phyloP scores from a whole-genome alignment of 176 grass and related monocot species.

The Rhynchospora breviuscula region DNA sequence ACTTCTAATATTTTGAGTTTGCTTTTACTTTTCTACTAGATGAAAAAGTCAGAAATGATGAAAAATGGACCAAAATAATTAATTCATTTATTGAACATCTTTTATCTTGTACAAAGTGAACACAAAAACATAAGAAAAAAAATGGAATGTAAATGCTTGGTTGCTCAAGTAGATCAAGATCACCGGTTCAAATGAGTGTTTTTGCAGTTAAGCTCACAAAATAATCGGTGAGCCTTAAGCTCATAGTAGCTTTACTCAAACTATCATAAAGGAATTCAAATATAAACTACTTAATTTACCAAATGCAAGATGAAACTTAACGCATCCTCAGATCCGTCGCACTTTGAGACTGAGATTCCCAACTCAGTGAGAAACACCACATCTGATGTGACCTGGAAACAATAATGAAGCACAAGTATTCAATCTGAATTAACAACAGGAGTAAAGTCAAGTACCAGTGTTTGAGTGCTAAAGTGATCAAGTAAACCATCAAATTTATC shows the following conservation, averaged over 20 bases:
- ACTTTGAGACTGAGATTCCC: constrained; percentile 32
- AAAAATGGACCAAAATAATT: background rate
- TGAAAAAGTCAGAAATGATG: background rate
- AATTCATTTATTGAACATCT: background rate
- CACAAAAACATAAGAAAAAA: background rate
- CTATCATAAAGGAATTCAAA: background rate
- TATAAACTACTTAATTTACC: constrained; percentile 40
- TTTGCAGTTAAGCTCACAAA: background rate
- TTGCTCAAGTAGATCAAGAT: background rate
- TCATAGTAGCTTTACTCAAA: background rate
- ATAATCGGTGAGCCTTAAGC: background rate
- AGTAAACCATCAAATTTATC: background rate
- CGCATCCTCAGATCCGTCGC: constrained; percentile 32
- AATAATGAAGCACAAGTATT: background rate
- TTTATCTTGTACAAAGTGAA: background rate
- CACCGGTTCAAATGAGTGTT: background rate
- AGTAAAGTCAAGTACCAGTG: too few species aligned
- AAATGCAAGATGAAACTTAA: constrained; percentile 53
- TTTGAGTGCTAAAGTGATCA: too few species aligned
- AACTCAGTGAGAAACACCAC: constrained; percentile 73
- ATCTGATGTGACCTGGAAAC: constrained; percentile 68
- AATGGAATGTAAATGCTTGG: background rate
- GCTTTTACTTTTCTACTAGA: background rate
- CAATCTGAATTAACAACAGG: background rate
- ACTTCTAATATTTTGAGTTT: background rate